Percentiles rank a stretch among this genome's conserved stretches.
These are phyloP conservation scores for Malassezia sp. DNA, from an alignment of 1,284 basidiomycete species.

Conservation along the genomic window DNA sequence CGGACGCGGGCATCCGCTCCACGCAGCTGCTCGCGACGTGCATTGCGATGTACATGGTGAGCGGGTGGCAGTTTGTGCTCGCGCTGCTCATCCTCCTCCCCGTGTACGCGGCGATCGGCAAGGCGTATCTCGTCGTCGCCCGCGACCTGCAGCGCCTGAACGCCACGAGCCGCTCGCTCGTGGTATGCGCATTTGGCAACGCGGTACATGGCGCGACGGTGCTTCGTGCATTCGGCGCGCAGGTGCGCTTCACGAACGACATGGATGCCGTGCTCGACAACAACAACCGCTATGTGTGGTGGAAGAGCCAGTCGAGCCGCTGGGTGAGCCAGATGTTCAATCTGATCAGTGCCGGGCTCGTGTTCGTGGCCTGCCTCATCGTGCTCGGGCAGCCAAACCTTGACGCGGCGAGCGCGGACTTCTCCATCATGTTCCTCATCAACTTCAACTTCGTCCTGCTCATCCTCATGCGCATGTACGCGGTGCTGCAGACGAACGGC, in stretches of 20 bases:
- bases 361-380: constrained; percentile 49
- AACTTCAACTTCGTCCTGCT: constrained; percentile 46
- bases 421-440: constrained; percentile 48
- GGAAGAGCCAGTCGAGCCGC: constrained; percentile 18
- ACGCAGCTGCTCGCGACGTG: constrained; percentile 46
- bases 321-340: constrained; percentile 43
- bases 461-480: constrained; percentile 20
- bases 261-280: constrained; percentile 49
- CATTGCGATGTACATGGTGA: constrained; percentile 27
- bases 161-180: constrained; percentile 43
- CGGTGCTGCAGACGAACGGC: constrained; percentile 17
- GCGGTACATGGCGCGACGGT: constrained; percentile 49
- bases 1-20: constrained; percentile 14
- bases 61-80: constrained; percentile 47
- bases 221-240: constrained; percentile 52
- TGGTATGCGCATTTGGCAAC: constrained; percentile 46
- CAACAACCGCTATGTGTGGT: constrained; percentile 38
- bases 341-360: constrained; percentile 49
- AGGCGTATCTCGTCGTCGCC: constrained; percentile 49
- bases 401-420: constrained; percentile 45
- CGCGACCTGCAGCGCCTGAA: constrained; percentile 49
- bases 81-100: constrained; percentile 47
- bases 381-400: constrained; percentile 47
- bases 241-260: constrained; percentile 49
- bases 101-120: constrained; percentile 49